Base-by-base conservation (phyloP, 1,284 basidiomycete species). In the Macrocystidia cucumis region DNA sequence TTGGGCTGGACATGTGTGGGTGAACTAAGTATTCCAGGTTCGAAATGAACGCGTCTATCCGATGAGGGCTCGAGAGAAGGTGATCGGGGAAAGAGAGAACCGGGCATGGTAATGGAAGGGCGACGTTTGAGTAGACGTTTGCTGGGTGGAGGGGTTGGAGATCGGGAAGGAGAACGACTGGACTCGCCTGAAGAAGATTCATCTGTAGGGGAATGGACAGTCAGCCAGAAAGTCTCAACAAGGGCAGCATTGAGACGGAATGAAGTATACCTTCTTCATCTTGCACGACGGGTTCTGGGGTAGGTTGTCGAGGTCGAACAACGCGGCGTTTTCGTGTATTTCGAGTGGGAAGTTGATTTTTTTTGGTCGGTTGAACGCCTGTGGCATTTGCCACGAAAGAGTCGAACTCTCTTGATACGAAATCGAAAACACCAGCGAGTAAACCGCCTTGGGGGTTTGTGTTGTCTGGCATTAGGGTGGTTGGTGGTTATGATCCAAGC, bases 21-120 rank as follows among this genome's bases (percentile, higher is more conserved):
- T 43, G 44, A 28, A 37, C 37, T 19, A 38, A 36, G n/a, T 11
- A 50, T 40, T 17, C 40, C 43, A 5, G 54, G 44, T 3, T 55
- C 55, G 41, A 70, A 68, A 30, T 59, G 56, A 24, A 71, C 62
- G 39, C 58, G 63, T 14, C 57, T 57, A 20, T 46, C 52, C 6
- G 52, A 25, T 6, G 72, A 67, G 2, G 77, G 75, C 22, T 73
- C 57, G 9, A 78, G 59, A 12, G 83, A 84, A 0, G 73, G 65
- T 0, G 83, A 82, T 4, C 80, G 74, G 5, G 81, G 74, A 48
- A 75, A 83, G 5, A 87, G 67, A 1, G 83, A 72, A 7, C 83
- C 84, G n/a, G 83, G 84, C 83, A 87, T 87, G 1, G 74, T 79
- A 2, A 68, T 48, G 1, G 72, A 72, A 2, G 59, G 56, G n/a